phyloP scores from a whole-genome alignment of 805 yeast species.

The Lachancea quebecensis region DNA sequence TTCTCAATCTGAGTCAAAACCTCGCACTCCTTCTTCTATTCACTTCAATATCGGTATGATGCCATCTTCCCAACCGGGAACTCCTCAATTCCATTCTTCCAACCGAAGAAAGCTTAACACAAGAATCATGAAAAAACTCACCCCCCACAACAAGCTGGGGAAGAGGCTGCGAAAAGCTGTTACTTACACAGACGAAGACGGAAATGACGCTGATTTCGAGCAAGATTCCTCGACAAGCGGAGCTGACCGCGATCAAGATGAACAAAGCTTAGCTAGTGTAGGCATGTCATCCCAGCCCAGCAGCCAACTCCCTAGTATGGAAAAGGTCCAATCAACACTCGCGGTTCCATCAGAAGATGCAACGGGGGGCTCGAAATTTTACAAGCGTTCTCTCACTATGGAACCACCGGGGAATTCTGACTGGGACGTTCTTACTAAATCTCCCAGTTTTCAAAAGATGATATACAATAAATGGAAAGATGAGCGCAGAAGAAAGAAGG shows the following conservation, averaged over 20 bases:
- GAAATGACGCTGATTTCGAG: conserved; percentile 13
- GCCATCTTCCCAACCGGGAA: conserved; percentile 10
- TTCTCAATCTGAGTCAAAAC: background rate
- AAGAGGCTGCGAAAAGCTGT: background rate
- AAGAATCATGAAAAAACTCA: conserved; percentile 1
- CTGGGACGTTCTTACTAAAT: conserved; percentile 24
- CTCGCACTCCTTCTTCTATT: conserved; percentile 14
- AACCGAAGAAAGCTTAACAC: conserved; percentile 1
- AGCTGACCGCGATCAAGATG: conserved; percentile 7
- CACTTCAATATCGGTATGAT: conserved; percentile 25
- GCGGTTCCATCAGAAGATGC: conserved; percentile 33
- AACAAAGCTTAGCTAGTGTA: background rate
- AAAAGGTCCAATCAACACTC: conserved; percentile 31
- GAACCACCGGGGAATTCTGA: conserved; percentile 31
- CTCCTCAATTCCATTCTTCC: background rate
- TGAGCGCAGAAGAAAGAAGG: conserved; percentile 24
- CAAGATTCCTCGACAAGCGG: conserved; percentile 4
- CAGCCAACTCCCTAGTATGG: conserved; percentile 5
- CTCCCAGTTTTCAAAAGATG: conserved; percentile 45
- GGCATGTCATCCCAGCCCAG: background rate
- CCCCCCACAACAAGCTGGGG: conserved; percentile 1
- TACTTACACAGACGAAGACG: conserved; percentile 21
- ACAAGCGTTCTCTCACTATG: conserved; percentile 43
- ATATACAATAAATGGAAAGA: conserved; percentile 31
- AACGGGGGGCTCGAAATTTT: conserved; percentile 33